phyloP scores from a whole-genome alignment of 2,329 filamentous ascomycete genomes.

The Ramularia endophylla region DNA sequence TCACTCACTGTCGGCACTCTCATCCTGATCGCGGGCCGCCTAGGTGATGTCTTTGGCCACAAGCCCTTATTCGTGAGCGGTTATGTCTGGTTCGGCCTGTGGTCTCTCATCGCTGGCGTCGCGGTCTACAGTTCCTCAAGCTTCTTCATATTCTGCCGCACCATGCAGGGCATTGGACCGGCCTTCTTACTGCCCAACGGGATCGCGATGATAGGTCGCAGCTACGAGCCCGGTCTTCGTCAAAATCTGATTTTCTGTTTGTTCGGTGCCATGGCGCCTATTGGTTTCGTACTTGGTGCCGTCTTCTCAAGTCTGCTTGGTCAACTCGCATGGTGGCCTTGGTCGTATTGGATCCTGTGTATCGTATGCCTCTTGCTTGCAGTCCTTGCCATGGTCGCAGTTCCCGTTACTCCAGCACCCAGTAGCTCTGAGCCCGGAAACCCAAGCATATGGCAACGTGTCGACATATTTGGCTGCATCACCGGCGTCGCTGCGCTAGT shows the following conservation, averaged over 20 bases:
- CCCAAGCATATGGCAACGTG: too few relatives aligned
- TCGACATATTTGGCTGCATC: slow-evolving; percentile 22
- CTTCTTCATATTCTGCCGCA: slow-evolving; percentile 34
- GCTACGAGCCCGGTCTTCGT: slow-evolving; percentile 28
- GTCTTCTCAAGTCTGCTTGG: slow-evolving; percentile 30
- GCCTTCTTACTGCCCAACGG: slow-evolving; percentile 33
- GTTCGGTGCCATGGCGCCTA: slow-evolving; percentile 31
- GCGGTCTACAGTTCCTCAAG: too few relatives aligned
- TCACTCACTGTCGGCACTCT: slow-evolving; percentile 40
- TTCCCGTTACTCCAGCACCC: too few relatives aligned
- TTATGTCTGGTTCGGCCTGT: slow-evolving; percentile 34
- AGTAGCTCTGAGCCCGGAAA: not conserved
- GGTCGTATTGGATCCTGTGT: slow-evolving; percentile 24
- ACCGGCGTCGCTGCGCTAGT: slow-evolving; percentile 25
- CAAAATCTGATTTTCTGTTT: slow-evolving; percentile 33
- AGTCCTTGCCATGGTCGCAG: too few relatives aligned
- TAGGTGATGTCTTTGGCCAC: slow-evolving; percentile 40
- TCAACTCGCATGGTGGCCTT: slow-evolving; percentile 27
- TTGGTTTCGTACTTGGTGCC: slow-evolving; percentile 28
- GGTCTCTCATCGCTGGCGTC: slow-evolving; percentile 34
- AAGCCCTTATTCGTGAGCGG: slow-evolving; percentile 35
- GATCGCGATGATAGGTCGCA: slow-evolving; percentile 31
- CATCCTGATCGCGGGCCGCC: slow-evolving; percentile 38
- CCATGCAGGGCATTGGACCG: slow-evolving; percentile 35
- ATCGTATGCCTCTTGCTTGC: too few relatives aligned